Base-by-base conservation (phyloP, 257 asterid species). In the Solanum gracilifrons region DNA sequence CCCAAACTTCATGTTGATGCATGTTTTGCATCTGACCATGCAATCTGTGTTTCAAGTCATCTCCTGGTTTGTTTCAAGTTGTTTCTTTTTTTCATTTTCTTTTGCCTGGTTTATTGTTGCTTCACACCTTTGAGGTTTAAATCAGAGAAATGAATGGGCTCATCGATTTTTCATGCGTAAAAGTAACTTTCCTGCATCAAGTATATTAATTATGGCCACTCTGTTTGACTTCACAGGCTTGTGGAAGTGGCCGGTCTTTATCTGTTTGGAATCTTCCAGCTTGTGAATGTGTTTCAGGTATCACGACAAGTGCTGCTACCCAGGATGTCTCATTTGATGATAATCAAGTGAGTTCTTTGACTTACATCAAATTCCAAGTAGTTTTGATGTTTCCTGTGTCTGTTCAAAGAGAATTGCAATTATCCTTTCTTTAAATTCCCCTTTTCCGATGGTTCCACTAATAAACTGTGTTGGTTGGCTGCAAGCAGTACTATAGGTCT, bases 191-290 rank as follows among this genome's bases (percentile, higher is more conserved):
- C 43, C 31, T 18, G 7, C 29, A 48, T 82, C 29, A 48, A 48
- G 43, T 16, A 82, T 29, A 20, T 46, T 82, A 10, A 51, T 82
- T 29, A 48, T 32, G 9, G 85, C 41, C 31, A 82, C 43, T 82
- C 18, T 82, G 85, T 51, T 48, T 48, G 86, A 84, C 83, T 86
- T 84, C 76, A 72, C 85, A 96, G 99, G 98, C 92, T 87, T 95
- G 97, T 91, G 99, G 99, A 76, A 97, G 92, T 89, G 99, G 97
- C 35, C 96, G 79, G 84, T 93, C 98, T 72, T 82, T 97, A 58
- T 95, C 99, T n/a, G 90, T 97, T 60, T 97, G 99, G 99, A 95
- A 93, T 89, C 96, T 97, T 92, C 92, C 93, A 91, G 98, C 98
- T 68, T 86, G 94, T 76, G 98, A 96, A 90, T 93, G 99, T 1